Percentiles rank a stretch among this genome's conserved stretches.
Conservation (phyloP, 192 early-diverging fungal species). For the Coemansia sp. region DNA sequence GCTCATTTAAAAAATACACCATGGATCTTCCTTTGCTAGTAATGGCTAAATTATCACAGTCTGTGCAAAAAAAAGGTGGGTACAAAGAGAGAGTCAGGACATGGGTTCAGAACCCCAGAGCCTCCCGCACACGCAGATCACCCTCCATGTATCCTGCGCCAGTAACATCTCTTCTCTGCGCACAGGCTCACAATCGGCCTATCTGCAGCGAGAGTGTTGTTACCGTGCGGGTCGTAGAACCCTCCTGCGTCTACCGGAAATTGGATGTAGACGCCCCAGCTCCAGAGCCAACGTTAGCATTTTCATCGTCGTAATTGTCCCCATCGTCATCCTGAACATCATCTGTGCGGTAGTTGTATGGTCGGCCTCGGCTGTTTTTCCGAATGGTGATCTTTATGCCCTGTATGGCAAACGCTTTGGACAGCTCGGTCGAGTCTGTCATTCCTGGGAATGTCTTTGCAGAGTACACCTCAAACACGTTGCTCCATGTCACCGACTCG, state of each 20-base stretch:
- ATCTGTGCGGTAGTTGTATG: conserved; percentile 29
- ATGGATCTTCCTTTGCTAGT: too few relatives aligned
- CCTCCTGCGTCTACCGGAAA: conserved; percentile 9
- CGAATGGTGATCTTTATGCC: conserved; percentile 81
- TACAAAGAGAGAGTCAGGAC: too few relatives aligned
- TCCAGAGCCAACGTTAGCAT: conserved; percentile 12
- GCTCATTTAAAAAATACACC: too few relatives aligned
- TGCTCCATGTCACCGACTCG: conserved; percentile 44
- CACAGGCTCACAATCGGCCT: not conserved
- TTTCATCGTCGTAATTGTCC: conserved; percentile 36
- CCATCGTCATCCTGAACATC: conserved; percentile 30
- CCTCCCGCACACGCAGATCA: too few relatives aligned
- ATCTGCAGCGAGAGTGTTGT: not conserved
- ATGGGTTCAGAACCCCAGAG: too few relatives aligned
- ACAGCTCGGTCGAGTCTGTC: conserved; percentile 77
- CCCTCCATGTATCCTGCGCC: too few relatives aligned
- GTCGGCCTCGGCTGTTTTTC: conserved; percentile 54
- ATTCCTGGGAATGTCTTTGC: conserved; percentile 81
- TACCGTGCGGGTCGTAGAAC: too few relatives aligned
- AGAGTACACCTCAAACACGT: conserved; percentile 68
- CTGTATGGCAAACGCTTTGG: conserved; percentile 71
- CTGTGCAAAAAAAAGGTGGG: too few relatives aligned
- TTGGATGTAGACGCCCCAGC: not conserved
- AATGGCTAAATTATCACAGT: too few relatives aligned
- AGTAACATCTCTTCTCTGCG: not conserved